phyloP scores from a whole-genome alignment of 768 basidiomycete genomes.

The Asterophora lycoperdoides region DNA sequence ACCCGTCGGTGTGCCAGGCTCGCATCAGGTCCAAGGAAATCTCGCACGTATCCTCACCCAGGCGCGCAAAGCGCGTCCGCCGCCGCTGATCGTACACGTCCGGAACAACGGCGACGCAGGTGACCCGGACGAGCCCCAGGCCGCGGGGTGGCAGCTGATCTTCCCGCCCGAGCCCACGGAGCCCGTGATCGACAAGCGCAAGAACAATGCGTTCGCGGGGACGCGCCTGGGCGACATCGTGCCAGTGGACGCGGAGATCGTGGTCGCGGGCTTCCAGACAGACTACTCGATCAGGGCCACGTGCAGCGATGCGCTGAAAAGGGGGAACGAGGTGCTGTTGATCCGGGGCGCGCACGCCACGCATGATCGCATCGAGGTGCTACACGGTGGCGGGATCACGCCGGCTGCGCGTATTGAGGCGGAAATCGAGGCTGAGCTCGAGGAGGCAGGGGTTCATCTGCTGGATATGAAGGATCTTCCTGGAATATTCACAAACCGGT shows the following conservation, averaged over 20 bases:
- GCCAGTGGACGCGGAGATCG: slow-evolving; percentile 51
- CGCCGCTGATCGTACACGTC: slow-evolving; percentile 61
- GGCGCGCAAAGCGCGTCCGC: slow-evolving; percentile 44
- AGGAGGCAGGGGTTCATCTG: slow-evolving; percentile 62
- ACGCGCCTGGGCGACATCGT: slow-evolving; percentile 50
- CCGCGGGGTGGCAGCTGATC: slow-evolving; percentile 59
- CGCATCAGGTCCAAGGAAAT: slow-evolving; percentile 40
- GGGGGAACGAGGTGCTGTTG: slow-evolving; percentile 64
- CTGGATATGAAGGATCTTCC: slow-evolving; percentile 65
- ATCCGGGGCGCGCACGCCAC: slow-evolving; percentile 66
- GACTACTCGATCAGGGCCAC: slow-evolving; percentile 59
- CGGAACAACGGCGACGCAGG: slow-evolving; percentile 61
- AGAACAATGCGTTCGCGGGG: slow-evolving; percentile 67
- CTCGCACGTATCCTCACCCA: slow-evolving; percentile 44
- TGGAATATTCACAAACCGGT: slow-evolving; percentile 56
- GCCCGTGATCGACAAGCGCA: slow-evolving; percentile 57
- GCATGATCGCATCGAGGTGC: slow-evolving; percentile 59
- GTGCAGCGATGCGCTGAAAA: slow-evolving; percentile 55
- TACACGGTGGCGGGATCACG: slow-evolving; percentile 53
- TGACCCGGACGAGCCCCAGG: slow-evolving; percentile 54
- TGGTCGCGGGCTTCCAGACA: slow-evolving; percentile 64
- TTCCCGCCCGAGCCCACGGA: slow-evolving; percentile 49
- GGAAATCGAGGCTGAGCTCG: slow-evolving; percentile 63
- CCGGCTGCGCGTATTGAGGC: slow-evolving; percentile 47
- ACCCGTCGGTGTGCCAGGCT: slow-evolving; percentile 46